phyloP scores from a whole-genome alignment of 768 basidiomycete species.

The Cystofilobasidium bisporidii region DNA sequence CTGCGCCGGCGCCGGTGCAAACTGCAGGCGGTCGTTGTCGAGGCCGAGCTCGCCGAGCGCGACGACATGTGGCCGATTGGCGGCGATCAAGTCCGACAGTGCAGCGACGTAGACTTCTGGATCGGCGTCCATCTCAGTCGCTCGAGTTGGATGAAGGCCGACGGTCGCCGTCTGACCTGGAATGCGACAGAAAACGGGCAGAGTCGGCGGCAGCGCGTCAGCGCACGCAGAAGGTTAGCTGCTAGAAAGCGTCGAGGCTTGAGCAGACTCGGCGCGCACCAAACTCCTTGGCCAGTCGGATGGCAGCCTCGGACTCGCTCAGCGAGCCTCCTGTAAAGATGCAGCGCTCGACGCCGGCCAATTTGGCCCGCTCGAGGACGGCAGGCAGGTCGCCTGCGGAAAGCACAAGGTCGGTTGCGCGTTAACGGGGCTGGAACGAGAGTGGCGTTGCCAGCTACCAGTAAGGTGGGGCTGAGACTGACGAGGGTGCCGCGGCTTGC shows the following conservation, averaged over 20 bases:
- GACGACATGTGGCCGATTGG: conserved; percentile 42
- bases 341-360: conserved; percentile 58
- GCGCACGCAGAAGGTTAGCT: too few species aligned
- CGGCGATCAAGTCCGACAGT: conserved; percentile 49
- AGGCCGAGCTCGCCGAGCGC: conserved; percentile 74
- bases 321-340: conserved; percentile 69
- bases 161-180: conserved; percentile 59
- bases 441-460: not conserved
- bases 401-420: too few species aligned
- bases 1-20: conserved; percentile 54
- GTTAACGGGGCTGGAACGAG: not conserved
- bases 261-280: conserved; percentile 40
- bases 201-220: not conserved
- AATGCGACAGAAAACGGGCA: not conserved
- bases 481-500: conserved; percentile 42
- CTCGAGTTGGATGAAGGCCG: conserved; percentile 71
- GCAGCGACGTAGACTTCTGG: conserved; percentile 54
- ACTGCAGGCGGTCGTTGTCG: conserved; percentile 71
- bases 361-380: conserved; percentile 51
- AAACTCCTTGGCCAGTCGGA: conserved; percentile 53
- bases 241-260: too few species aligned
- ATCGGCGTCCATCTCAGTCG: conserved; percentile 58
- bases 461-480: not conserved
- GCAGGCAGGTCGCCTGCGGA: conserved; percentile 54
- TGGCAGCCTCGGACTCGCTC: conserved; percentile 52